Evolutionary conservation across 306 rosid genomes (phyloP), one percentile per base, ranked within the genome.

Genomic region (Castanea crenata): DNA sequence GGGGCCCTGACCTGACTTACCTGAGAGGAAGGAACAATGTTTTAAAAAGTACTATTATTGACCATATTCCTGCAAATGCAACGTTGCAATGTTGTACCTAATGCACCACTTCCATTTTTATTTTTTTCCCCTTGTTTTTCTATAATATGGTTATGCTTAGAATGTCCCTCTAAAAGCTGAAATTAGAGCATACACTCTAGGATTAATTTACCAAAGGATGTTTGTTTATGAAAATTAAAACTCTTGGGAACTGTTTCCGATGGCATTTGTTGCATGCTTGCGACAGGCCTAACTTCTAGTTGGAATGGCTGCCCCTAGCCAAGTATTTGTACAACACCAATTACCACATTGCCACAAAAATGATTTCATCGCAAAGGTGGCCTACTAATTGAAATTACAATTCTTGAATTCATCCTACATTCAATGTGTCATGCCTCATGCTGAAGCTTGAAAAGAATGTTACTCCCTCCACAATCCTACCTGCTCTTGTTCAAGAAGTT

Each of bases 1-100:
- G 69, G 85, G 83, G 21, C 44, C 75, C 77, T 78, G 81, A 75
- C 69, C 79, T 71, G 77, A 78, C 82, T 81, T 86, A 16, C 92
- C 95, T 90, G 79, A 68, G 81, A 23, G 20, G 34, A 72, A 63
- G 32, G 59, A 32, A 55, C 3, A 73, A 18, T 57, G 55, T 55
- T 23, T 18, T 32, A 73, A 49, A 67, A 51, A 69, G 65, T 34
- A 74, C 70, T 76, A 76, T 20, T 74, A 51, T 25, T 31, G 73
- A 21, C 29, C 62, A 52, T 71, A 69, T 46, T 68, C 20, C 14
- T 34, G 65, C 29, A 77, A 67, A 16, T 20, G 27, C 75, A 61
- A 78, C 32, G 23, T 38, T 69, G 73, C 35, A 68, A 63, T 15
- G 55, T 35, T 12, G 74, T 41, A 20, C 44, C 41, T 6, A 27